A percentile compares a stretch with the other conserved stretches of the same genome.
Conservation (phyloP, 2,329 filamentous ascomycete species). For the Exophiala bonariae region DNA sequence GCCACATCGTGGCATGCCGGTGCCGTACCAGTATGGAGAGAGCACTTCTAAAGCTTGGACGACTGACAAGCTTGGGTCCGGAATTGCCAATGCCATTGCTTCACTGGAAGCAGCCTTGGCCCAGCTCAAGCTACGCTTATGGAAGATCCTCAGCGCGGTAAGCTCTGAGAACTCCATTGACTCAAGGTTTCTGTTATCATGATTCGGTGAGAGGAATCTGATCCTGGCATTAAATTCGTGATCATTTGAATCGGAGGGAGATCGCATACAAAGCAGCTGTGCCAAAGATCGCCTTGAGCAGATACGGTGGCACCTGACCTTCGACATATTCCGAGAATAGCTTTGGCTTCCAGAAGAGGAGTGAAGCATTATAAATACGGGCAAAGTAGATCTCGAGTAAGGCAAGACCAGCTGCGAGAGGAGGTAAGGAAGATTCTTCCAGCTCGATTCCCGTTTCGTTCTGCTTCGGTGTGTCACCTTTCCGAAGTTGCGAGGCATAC, state of each 20-base stretch:
- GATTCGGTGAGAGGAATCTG: too few relatives aligned
- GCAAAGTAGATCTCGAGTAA: slow-evolving; percentile 1
- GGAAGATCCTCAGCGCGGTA: neutral
- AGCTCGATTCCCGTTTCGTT: neutral
- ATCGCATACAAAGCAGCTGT: neutral
- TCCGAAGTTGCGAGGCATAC: neutral
- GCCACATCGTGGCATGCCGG: neutral
- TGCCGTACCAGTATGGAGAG: neutral
- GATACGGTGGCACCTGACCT: neutral
- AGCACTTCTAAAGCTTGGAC: neutral
- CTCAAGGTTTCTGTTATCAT: neutral
- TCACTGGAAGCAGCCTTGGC: neutral
- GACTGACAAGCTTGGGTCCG: neutral
- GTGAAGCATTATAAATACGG: neutral
- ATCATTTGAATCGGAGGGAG: neutral
- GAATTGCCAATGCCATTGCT: neutral
- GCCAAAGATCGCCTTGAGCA: neutral
- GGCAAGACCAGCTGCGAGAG: neutral
- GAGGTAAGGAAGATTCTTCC: neutral
- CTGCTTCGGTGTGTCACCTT: slow-evolving; percentile 1
- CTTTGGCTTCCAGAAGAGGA: slow-evolving; percentile 2
- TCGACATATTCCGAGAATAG: slow-evolving; percentile 1
- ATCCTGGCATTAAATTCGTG: neutral
- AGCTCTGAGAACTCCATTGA: neutral
- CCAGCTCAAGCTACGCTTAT: neutral